Conservation (phyloP, 192 early-diverging fungal genomes). For the Backusella liffmaniae region DNA sequence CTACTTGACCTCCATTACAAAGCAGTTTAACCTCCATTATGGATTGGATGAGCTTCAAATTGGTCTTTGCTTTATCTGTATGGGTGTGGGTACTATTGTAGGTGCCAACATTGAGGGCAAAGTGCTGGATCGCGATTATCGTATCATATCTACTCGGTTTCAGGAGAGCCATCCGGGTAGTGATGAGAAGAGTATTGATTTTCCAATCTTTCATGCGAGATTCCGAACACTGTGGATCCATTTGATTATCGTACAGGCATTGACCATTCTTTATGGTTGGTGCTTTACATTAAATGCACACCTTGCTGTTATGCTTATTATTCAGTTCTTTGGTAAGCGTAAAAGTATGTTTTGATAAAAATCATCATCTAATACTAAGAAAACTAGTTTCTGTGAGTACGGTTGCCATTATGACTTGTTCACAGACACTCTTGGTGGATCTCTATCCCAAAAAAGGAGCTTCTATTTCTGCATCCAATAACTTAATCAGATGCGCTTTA, state of each 20-base stretch:
- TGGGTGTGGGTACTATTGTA: background rate
- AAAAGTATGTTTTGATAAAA: too few species aligned
- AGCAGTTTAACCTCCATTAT: background rate
- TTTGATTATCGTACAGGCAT: background rate
- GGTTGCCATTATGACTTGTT: too few species aligned
- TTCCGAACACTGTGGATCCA: slow-evolving; percentile 24
- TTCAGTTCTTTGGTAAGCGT: slow-evolving; percentile 17
- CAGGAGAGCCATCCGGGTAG: too few species aligned
- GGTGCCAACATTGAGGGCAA: background rate
- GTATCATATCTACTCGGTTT: too few species aligned
- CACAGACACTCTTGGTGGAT: slow-evolving; percentile 28
- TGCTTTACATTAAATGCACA: background rate
- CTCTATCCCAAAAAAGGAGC: slow-evolving; percentile 27
- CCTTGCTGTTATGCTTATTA: background rate
- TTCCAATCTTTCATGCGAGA: slow-evolving; percentile 20
- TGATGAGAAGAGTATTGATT: background rate
- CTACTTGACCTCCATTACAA: background rate
- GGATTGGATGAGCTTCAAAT: background rate
- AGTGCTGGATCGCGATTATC: background rate
- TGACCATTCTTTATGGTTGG: slow-evolving; percentile 8
- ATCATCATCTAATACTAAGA: too few species aligned
- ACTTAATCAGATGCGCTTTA: slow-evolving; percentile 24
- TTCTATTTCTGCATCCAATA: slow-evolving; percentile 29
- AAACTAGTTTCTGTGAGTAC: too few species aligned
- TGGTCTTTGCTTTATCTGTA: slow-evolving; percentile 9